phyloP scores from a whole-genome alignment of 176 grass and related monocot genomes.

The Oryza coarctata region DNA sequence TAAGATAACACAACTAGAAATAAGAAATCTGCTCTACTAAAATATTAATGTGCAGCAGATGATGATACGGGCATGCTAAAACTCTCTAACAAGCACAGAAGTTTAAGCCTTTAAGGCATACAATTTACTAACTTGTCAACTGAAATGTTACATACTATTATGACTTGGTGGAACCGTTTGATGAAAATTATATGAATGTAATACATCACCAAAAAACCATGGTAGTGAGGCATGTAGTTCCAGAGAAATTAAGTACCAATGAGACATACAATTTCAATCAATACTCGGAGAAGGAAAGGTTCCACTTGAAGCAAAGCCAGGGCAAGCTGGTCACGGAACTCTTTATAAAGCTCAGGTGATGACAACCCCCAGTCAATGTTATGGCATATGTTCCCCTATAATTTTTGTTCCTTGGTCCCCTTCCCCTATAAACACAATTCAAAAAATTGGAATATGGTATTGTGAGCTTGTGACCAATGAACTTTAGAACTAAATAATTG shows the following conservation, averaged over 20 bases:
- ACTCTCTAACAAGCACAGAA: background rate
- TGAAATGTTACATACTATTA: slow-evolving; percentile 1
- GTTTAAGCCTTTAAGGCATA: background rate
- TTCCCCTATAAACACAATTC: slow-evolving; percentile 35
- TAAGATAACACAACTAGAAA: slow-evolving; percentile 31
- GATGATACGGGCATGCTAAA: background rate
- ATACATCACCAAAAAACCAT: background rate
- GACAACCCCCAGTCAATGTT: slow-evolving; percentile 33
- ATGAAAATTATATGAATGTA: slow-evolving; percentile 24
- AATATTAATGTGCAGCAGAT: slow-evolving; percentile 14
- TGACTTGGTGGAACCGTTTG: slow-evolving; percentile 56
- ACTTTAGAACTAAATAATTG: background rate
- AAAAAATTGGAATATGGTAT: background rate
- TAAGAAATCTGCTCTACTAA: background rate
- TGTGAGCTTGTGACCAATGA: background rate
- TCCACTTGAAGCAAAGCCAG: slow-evolving; percentile 60
- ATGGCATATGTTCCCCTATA: slow-evolving; percentile 55
- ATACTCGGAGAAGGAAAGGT: slow-evolving; percentile 61
- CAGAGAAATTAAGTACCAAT: background rate
- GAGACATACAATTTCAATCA: slow-evolving; percentile 73
- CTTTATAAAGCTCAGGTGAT: slow-evolving; percentile 40
- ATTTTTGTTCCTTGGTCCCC: slow-evolving; percentile 68
- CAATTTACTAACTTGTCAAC: background rate
- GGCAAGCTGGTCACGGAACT: slow-evolving; percentile 59
- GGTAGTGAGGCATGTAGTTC: background rate